These are phyloP conservation scores for Stereum hirsutum DNA, from an alignment of 1,284 basidiomycete species.

Conservation along the genomic window DNA sequence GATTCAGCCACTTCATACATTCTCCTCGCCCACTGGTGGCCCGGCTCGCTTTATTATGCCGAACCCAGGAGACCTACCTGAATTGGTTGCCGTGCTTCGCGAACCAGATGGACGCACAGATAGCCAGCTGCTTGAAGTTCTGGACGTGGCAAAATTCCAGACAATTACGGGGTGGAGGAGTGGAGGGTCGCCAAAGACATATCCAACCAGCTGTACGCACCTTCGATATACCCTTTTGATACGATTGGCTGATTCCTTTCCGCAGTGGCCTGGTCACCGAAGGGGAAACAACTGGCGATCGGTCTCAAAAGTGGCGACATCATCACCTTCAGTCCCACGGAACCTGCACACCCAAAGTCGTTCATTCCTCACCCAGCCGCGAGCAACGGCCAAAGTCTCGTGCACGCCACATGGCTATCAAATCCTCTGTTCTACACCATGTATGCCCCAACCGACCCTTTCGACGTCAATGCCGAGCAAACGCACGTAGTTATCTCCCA, in stretches of 20 bases:
- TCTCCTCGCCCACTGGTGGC: constrained; percentile 31
- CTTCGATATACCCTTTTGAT: constrained; percentile 4
- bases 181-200: constrained; percentile 35
- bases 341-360: constrained; percentile 45
- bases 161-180: constrained; percentile 57
- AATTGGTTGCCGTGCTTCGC: constrained; percentile 52
- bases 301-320: constrained; percentile 68
- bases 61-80: constrained; percentile 56
- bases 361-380: constrained; percentile 48
- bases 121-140: constrained; percentile 38
- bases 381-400: constrained; percentile 36
- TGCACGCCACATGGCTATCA: constrained; percentile 63
- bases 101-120: constrained; percentile 27
- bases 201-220: constrained; percentile 47
- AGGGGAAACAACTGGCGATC: constrained; percentile 79
- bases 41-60: constrained; percentile 45
- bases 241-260: constrained; percentile 8
- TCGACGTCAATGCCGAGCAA: constrained; percentile 36
- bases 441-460: constrained; percentile 41
- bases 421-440: constrained; percentile 65
- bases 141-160: constrained; percentile 42
- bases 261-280: constrained; percentile 76
- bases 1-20: constrained; percentile 36
- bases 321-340: constrained; percentile 55
- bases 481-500: constrained; percentile 54